Base-by-base conservation (phyloP, 345 rosid genomes). In the Geranium brycei region DNA sequence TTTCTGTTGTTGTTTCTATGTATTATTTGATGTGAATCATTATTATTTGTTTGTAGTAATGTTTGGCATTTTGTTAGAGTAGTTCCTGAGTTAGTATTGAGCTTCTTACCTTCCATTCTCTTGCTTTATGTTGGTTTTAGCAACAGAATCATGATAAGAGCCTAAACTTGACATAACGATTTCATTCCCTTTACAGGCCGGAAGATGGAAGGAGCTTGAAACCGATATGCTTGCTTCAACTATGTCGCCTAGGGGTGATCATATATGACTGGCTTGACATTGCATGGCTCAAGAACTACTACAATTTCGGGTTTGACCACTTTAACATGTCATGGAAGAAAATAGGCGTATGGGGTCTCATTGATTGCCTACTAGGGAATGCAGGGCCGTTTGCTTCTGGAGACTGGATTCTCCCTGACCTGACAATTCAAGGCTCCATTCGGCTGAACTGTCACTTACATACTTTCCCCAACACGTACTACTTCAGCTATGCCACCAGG, bases 401-500 rank as follows among this genome's bases (percentile, higher is more conserved):
- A 60, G 99, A 93, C 67, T 93, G 99, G 99, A 85, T 93, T 64
- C 83, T 93, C 35, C 92, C 99, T 15, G 99, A 93, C 66, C 95
- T 93, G 62, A 88, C 99, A 4, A 82, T 93, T 71, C 92, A 93
- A 73, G 97, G 96, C 11, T 81, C 99, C 10, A 68, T 85, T 71
- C 61, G 58, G 69, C 70, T 86, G 63, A 93, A 93, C 53, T 51
- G 71, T 57, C 70, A 71, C 71, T 73, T 93, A 4, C 79, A 79
- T 17, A 93, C 95, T 3, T 93, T 93, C 63, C 85, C 88, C 4
- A 65, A 74, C 68, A 93, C 99, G 0, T 93, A 76, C 73, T 93
- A 93, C 75, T 93, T 93, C 81, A 88, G 91, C 80, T 93, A 93
- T 23, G 99, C 96, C 14, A 93, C 99, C 11, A 86, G 80, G 67